Percentiles rank a stretch among this genome's conserved stretches.
Evolutionary conservation across 1,284 basidiomycete genomes (phyloP).

Genomic region (Inonotus hispidus): DNA sequence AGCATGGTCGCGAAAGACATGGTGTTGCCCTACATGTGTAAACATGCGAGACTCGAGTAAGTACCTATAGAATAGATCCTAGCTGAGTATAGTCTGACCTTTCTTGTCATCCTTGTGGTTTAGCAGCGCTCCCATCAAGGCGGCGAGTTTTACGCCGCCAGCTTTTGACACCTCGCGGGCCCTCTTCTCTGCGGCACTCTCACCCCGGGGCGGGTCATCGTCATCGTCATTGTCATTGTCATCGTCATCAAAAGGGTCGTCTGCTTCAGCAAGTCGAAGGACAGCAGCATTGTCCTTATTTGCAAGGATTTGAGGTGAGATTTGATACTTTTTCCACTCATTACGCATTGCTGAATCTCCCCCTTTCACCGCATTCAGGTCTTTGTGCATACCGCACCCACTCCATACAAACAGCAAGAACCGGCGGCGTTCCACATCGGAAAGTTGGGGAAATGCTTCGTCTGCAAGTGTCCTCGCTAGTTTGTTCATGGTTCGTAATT

Average conservation of each 20-base stretch:
- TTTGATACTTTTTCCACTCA: background rate
- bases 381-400: slow-evolving; percentile 28
- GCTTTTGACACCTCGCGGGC: slow-evolving; percentile 24
- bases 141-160: slow-evolving; percentile 29
- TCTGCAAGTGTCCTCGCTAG: slow-evolving; percentile 16
- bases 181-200: slow-evolving; percentile 21
- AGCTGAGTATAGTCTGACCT: too few relatives aligned
- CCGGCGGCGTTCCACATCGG: slow-evolving; percentile 14
- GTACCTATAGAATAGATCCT: too few relatives aligned
- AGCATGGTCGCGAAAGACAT: slow-evolving; percentile 25
- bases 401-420: slow-evolving; percentile 20
- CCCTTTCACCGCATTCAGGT: slow-evolving; percentile 26
- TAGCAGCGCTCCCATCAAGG: slow-evolving; percentile 29
- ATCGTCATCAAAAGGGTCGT: background rate
- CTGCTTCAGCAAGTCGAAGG: background rate
- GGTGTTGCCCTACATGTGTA: slow-evolving; percentile 23
- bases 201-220: background rate
- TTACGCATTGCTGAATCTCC: slow-evolving; percentile 8
- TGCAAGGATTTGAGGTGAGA: background rate
- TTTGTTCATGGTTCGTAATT: slow-evolving; percentile 13
- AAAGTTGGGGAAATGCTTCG: slow-evolving; percentile 18
- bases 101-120: slow-evolving; percentile 33
- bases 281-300: slow-evolving; percentile 1
- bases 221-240: too few relatives aligned
- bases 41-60: too few relatives aligned